A percentile compares a stretch with the other conserved stretches of the same genome.
phyloP scores from a whole-genome alignment of 345 rosid genomes.

The Rhodomyrtus tomentosa region DNA sequence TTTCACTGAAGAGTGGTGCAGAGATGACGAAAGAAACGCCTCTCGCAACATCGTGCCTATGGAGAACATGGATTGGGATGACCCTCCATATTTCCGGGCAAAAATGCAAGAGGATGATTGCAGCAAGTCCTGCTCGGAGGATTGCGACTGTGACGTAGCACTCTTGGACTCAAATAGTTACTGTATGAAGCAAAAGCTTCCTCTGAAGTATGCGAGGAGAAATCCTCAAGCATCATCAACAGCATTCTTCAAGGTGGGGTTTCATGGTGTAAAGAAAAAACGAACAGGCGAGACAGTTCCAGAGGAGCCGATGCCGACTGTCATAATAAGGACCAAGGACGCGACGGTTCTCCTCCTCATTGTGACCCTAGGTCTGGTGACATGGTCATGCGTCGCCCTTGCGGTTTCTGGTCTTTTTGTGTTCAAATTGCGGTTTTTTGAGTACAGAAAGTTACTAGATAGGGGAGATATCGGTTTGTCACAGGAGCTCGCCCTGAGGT shows the following conservation, averaged over 20 bases:
- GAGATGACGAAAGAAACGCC: background rate
- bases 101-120: background rate
- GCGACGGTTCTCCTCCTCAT: background rate
- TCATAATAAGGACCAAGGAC: background rate
- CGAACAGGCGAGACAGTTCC: background rate
- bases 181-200: background rate
- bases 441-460: background rate
- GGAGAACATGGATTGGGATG: background rate
- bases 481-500: background rate
- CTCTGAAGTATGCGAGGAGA: background rate
- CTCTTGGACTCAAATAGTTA: background rate
- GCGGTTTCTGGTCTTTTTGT: background rate
- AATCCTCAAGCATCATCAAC: background rate
- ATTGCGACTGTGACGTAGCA: background rate
- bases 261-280: background rate
- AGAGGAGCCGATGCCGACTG: background rate
- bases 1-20: background rate
- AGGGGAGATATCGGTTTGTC: background rate
- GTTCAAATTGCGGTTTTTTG: background rate
- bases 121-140: background rate
- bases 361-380: background rate
- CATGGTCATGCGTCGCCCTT: background rate
- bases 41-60: fast-evolving
- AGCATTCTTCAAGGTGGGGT: background rate
- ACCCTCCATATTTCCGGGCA: background rate